Evolutionary conservation across 352 stramenopile genomes (phyloP).

Genomic region (Globisporangium middletonii): DNA sequence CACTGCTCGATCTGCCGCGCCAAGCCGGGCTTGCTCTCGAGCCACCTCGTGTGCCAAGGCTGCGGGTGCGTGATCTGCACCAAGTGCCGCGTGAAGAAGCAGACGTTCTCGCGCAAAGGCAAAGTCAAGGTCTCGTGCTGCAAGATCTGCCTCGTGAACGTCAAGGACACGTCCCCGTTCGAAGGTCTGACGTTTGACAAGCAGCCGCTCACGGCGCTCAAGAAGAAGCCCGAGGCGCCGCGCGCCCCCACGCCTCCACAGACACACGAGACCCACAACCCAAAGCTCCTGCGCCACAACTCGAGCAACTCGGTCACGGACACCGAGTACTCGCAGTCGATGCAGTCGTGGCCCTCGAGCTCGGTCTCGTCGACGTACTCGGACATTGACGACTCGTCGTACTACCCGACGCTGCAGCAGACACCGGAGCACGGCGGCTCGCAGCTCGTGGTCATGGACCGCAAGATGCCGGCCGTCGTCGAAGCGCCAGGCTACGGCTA

Average conservation of each 20-base stretch:
- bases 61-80: conserved; percentile 68
- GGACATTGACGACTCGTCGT: conserved; percentile 38
- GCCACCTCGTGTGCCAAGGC: conserved; percentile 47
- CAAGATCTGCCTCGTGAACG: conserved; percentile 66
- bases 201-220: conserved; percentile 22
- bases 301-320: conserved; percentile 29
- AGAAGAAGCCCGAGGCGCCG: conserved; percentile 15
- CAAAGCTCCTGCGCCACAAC: conserved; percentile 22
- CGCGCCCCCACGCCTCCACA: no score
- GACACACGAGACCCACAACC: neutral
- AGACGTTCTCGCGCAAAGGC: conserved; percentile 41
- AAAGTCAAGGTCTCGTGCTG: conserved; percentile 67
- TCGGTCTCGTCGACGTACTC: conserved; percentile 41
- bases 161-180: conserved; percentile 65
- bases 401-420: conserved; percentile 12
- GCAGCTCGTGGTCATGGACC: conserved; percentile 16
- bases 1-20: conserved; percentile 60
- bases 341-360: conserved; percentile 50
- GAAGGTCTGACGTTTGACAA: conserved; percentile 39
- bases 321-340: conserved; percentile 54
- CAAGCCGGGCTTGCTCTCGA: conserved; percentile 49
- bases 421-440: conserved; percentile 10
- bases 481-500: conserved; percentile 21
- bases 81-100: conserved; percentile 66
- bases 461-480: conserved; percentile 41